Evolutionary conservation across 345 rosid genomes (phyloP), one percentile per base, ranked within the genome.

Genomic region (Moricandia moricandioides): DNA sequence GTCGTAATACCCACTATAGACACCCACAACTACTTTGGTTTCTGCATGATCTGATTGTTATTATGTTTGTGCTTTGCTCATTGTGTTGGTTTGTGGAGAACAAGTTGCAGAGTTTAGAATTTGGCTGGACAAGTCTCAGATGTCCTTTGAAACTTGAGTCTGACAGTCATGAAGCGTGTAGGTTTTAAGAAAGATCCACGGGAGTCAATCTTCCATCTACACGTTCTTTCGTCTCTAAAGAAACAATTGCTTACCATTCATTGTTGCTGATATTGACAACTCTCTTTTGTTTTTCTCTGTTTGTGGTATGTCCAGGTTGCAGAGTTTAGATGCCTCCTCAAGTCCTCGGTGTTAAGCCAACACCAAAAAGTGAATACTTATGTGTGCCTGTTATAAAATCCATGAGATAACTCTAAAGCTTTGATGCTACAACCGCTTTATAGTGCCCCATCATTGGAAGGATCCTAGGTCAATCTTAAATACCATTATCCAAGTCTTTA

Each of bases 401-500:
- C 86, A 91, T 84, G 85, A 83, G 8, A 83, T 77, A 73, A 79
- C 97, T 71, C 57, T 86, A 16, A 82, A 80, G 81, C 74, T 94
- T 73, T 73, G 98, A 91, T 83, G 95, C 97, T 30, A 88, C 96
- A 79, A 84, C 84, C 14, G 81, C 88, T 79, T 78, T 90, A 12
- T 95, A 90, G 18, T 94, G 97, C 65, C 72, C 77, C 78, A 84
- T 84, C 40, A 88, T 94, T 39, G 82, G 88, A 74, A 90, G 92
- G 84, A 94, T 94, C 83, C 81, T 91, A 71, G 98, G 96, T 89
- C 45, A 62, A 79, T 71, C 72, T 65, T 29, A 65, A 11, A 43
- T 67, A 60, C 47, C 58, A 39, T 5, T 60, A 26, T 51, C 54
- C 72, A 60, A 8, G 8, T 30, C 37, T 45, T 62, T 45, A 52